Evolutionary conservation across 1,139 yeast species (phyloP).

Genomic region (Debaryomyces subglobosus): DNA sequence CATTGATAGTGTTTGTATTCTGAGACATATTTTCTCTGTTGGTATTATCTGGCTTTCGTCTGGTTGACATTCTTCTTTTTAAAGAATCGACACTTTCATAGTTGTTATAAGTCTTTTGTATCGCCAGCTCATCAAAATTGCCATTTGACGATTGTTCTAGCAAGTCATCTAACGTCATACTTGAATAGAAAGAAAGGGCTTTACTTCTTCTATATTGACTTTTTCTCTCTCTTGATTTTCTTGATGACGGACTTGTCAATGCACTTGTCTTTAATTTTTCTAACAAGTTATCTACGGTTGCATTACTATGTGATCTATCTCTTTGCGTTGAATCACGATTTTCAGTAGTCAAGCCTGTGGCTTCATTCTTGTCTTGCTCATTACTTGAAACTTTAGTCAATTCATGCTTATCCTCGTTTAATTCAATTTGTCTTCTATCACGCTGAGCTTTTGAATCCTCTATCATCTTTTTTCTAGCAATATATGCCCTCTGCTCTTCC

Average conservation of each 20-base stretch:
- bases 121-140: neutral
- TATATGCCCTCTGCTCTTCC: slow-evolving; percentile 47
- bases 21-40: slow-evolving; percentile 6
- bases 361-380: slow-evolving; percentile 15
- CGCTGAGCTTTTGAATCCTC: slow-evolving; percentile 27
- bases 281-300: slow-evolving; percentile 43
- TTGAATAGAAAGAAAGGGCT: slow-evolving; percentile 41
- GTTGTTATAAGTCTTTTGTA: slow-evolving; percentile 16
- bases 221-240: slow-evolving; percentile 21
- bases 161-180: slow-evolving; percentile 31
- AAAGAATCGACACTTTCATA: slow-evolving; percentile 46
- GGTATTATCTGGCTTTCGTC: slow-evolving; percentile 23
- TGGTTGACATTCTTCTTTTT: slow-evolving; percentile 41
- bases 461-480: slow-evolving; percentile 38
- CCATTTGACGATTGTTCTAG: slow-evolving; percentile 6
- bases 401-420: slow-evolving; percentile 15
- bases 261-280: slow-evolving; percentile 41
- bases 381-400: slow-evolving; percentile 10
- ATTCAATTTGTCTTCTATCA: slow-evolving; percentile 11
- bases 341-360: slow-evolving; percentile 12
- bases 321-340: slow-evolving; percentile 1
- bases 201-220: slow-evolving; percentile 32
- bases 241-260: slow-evolving; percentile 21
- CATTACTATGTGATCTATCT: slow-evolving; percentile 17
- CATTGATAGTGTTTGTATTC: slow-evolving; percentile 16